A percentile compares a stretch with the other conserved stretches of the same genome.
These are phyloP conservation scores for Hapsidospora chrysogenum DNA, from an alignment of 495 filamentous ascomycete species.

Conservation along the genomic window DNA sequence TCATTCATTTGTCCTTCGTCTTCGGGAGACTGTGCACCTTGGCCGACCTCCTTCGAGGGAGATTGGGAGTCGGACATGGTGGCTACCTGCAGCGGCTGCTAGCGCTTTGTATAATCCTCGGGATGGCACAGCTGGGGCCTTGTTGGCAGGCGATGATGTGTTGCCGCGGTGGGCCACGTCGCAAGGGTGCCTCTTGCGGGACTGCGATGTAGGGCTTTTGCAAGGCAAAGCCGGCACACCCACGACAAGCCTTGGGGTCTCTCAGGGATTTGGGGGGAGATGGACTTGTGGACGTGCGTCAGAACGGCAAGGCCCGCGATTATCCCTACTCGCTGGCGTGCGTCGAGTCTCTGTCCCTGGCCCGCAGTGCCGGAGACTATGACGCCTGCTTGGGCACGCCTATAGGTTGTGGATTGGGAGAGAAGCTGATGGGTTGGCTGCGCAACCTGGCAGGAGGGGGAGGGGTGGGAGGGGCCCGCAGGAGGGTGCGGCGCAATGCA, in stretches of 20 bases:
- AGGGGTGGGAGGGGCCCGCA: not conserved
- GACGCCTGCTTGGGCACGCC: no score
- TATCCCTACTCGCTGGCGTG: not conserved
- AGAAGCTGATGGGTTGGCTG: not conserved
- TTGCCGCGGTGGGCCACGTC: constrained; percentile 31
- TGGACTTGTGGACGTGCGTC: constrained; percentile 26
- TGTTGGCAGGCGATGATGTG: constrained; percentile 28
- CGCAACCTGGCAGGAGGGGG: not conserved
- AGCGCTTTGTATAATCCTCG: constrained; percentile 36
- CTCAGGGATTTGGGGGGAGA: no score
- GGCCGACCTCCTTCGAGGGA: constrained; percentile 88
- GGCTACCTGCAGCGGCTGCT: constrained; percentile 48
- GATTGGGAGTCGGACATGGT: constrained; percentile 92
- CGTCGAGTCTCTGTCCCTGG: not conserved
- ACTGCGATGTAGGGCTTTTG: constrained; percentile 13
- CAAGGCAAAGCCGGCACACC: no score
- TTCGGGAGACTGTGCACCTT: constrained; percentile 83
- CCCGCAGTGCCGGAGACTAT: not conserved
- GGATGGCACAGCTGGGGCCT: constrained; percentile 27
- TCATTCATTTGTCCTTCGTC: constrained; percentile 52
- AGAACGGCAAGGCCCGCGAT: constrained; percentile 2
- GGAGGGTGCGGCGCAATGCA: no score
- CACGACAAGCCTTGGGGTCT: no score
- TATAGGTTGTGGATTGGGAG: no score
- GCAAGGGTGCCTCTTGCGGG: constrained; percentile 31